Base-by-base conservation (phyloP, 1,139 yeast genomes). In the Zygosaccharomyces pseudobailii region DNA sequence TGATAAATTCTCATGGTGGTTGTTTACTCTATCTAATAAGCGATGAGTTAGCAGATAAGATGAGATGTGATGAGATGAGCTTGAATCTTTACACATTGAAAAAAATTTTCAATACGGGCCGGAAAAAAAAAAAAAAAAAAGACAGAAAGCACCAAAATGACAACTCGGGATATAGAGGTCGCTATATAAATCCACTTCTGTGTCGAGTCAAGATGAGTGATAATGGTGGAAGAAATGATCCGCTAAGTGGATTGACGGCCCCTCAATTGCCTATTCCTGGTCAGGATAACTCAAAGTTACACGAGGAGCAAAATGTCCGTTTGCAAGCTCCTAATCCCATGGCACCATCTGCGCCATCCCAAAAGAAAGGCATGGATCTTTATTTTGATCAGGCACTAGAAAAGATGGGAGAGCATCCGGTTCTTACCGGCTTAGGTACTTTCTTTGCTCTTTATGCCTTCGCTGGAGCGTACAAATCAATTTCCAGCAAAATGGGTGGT, bases 1-100 rank as follows among this genome's bases (percentile, higher is more conserved):
- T 87, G 83, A 68, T 87, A 82, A 47, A 92, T 84, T 80, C 98
- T 87, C 98, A 92, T 90, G 24, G 17, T 24, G 10, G 19, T 21
- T 23, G 5, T 36, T 25, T 23, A 35, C 19, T 20, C 10, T 17
- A 24, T 36, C 13, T 36, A 8, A 13, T 36, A 5, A n/a, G 22
- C 32, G 17, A 34, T 35, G 44, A 39, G 40, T 27, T 27, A 4
- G 10, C 10, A 38, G 49, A 40, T 45, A 45, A 36, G 55, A 48
- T 53, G 55, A 46, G 54, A 51, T 52, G 54, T 50, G 55, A 50
- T 54, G 57, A 48, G 56, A 44, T 48, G 35, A 48, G 42, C 17
- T 13, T 13, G 17, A 13, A 13, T 13, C 17, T 13, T 13, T 13
- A 13, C 17, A 13, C 2, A 13, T 13, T 13, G 17, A 13, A 13